Conservation (phyloP, 2,329 filamentous ascomycete genomes). For the Ophiostoma perfectum region DNA sequence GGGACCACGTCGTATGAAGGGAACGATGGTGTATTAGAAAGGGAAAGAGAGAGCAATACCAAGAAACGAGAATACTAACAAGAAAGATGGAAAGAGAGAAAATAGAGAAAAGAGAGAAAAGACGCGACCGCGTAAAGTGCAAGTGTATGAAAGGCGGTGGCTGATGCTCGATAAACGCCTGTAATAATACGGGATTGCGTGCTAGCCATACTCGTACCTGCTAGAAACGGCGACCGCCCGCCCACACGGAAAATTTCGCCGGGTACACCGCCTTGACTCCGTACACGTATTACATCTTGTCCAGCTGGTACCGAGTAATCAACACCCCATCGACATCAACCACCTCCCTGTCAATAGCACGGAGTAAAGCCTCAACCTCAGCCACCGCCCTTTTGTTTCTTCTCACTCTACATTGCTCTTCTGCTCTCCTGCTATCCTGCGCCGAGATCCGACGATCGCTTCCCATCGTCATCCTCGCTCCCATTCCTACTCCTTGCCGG, state of each 20-base stretch:
- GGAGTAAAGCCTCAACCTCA: background rate
- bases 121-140: conserved; percentile 11
- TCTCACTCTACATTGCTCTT: background rate
- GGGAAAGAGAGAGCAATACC: background rate
- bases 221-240: background rate
- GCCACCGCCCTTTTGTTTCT: background rate
- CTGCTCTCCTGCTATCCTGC: background rate
- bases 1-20: too few species aligned
- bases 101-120: background rate
- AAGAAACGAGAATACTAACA: too few species aligned
- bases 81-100: too few species aligned
- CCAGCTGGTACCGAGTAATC: background rate
- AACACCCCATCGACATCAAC: background rate
- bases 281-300: background rate
- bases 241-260: conserved; percentile 8
- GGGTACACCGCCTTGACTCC: background rate
- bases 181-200: background rate
- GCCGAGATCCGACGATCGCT: background rate
- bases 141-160: background rate
- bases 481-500: background rate
- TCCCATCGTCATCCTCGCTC: background rate
- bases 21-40: background rate
- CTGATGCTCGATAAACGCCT: background rate
- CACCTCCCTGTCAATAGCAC: conserved; percentile 1
- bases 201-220: background rate